A percentile compares a stretch with the other conserved stretches of the same genome.
These are phyloP conservation scores for Pichia membranifaciens DNA, from an alignment of 805 yeast species.

Conservation along the genomic window DNA sequence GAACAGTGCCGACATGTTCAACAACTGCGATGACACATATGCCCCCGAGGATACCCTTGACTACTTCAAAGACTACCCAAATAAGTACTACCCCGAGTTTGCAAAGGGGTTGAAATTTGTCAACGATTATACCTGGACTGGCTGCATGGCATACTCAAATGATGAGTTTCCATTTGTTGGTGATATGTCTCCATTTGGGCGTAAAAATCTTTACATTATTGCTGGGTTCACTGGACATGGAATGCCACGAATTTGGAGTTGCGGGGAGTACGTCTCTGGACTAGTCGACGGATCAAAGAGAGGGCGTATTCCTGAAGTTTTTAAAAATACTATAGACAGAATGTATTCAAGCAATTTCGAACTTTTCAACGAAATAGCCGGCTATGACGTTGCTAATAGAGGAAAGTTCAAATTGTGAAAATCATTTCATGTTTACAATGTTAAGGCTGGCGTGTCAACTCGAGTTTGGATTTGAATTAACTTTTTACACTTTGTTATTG, in stretches of 20 bases:
- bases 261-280: conserved; percentile 35
- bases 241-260: conserved; percentile 41
- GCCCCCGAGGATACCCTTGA: conserved; percentile 22
- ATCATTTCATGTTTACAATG: not conserved
- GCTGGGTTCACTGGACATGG: conserved; percentile 51
- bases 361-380: conserved; percentile 4
- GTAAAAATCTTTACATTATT: conserved; percentile 30
- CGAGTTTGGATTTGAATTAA: too few species aligned
- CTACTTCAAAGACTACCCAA: conserved; percentile 29
- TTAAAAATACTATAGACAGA: conserved; percentile 9
- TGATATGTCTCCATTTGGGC: conserved; percentile 25
- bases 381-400: conserved; percentile 3
- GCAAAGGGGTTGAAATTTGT: conserved; percentile 23
- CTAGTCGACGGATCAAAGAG: conserved; percentile 11
- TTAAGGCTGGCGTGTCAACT: too few species aligned
- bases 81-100: conserved; percentile 21
- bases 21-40: conserved; percentile 32
- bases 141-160: conserved; percentile 41
- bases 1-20: conserved; percentile 15
- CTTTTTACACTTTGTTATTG: not conserved
- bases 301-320: conserved; percentile 9
- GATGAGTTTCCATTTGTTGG: conserved; percentile 42
- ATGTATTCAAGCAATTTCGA: conserved; percentile 4
- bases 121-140: conserved; percentile 37
- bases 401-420: conserved; percentile 7